A percentile compares a stretch with the other conserved stretches of the same genome.
Conservation (phyloP, 2,329 filamentous ascomycete genomes). For the Pseudodiploospora longispora region DNA sequence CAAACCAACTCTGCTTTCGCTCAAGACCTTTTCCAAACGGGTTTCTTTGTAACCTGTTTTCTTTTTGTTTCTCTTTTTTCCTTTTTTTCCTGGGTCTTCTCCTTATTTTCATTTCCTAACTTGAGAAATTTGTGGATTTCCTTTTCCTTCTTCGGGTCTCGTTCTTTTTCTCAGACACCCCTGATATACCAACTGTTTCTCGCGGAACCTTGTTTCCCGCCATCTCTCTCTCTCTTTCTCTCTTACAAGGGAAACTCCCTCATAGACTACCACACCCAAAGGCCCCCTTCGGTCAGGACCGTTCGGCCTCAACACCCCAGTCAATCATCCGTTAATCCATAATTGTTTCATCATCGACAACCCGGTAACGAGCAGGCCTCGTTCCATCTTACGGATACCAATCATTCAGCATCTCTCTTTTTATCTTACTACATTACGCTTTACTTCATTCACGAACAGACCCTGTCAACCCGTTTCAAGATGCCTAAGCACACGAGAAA, state of each 20-base stretch:
- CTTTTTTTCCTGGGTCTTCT: slow-evolving; percentile 20
- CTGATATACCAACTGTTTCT: not conserved
- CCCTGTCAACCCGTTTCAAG: too few relatives aligned
- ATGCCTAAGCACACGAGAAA: slow-evolving; percentile 40
- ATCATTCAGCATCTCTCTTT: slow-evolving; percentile 6
- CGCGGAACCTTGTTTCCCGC: slow-evolving; percentile 5
- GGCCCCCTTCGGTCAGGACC: slow-evolving; percentile 9
- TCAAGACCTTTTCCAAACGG: slow-evolving; percentile 9
- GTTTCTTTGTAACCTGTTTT: slow-evolving; percentile 14
- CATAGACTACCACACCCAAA: slow-evolving; percentile 8
- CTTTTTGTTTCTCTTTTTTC: slow-evolving; percentile 15
- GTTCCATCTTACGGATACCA: slow-evolving; percentile 2
- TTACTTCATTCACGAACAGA: slow-evolving; percentile 14
- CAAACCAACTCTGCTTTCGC: slow-evolving; percentile 12
- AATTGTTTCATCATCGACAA: slow-evolving; percentile 9
- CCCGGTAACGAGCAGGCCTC: slow-evolving; percentile 8
- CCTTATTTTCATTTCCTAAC: slow-evolving; percentile 10
- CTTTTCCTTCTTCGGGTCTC: slow-evolving; percentile 1
- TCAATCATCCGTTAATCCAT: slow-evolving; percentile 9
- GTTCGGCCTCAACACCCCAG: slow-evolving; percentile 4
- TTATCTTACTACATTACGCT: not conserved
- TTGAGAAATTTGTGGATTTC: slow-evolving; percentile 7
- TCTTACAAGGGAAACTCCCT: slow-evolving; percentile 5
- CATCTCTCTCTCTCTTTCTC: not conserved
- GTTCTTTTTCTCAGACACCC: too few relatives aligned